These are phyloP conservation scores for Cutaneotrichosporon mucoides DNA, from an alignment of 1,284 basidiomycete species.

Conservation along the genomic window DNA sequence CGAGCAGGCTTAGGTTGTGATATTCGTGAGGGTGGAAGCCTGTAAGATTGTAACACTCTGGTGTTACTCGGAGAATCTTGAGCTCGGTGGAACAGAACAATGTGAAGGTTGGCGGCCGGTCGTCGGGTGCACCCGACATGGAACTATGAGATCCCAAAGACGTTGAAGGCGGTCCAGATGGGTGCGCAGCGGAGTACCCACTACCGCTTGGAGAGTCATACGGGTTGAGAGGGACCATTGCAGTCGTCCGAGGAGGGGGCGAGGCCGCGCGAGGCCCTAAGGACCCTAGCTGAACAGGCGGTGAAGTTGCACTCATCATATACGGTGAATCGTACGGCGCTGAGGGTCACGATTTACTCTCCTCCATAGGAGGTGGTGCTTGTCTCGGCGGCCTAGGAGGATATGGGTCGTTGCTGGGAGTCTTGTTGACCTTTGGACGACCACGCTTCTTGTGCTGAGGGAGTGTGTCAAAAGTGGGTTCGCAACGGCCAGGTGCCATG, in stretches of 20 bases:
- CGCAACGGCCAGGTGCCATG: no score
- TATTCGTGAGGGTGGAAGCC: slow-evolving; percentile 43
- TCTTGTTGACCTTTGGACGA: slow-evolving; percentile 40
- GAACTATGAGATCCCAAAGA: background rate
- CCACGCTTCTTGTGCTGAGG: slow-evolving; percentile 46
- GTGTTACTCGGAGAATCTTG: slow-evolving; percentile 35
- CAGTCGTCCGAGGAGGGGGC: slow-evolving; percentile 1
- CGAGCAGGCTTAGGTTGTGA: slow-evolving; percentile 34
- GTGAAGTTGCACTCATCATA: slow-evolving; percentile 8
- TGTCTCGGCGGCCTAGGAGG: slow-evolving; percentile 4
- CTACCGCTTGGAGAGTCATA: background rate
- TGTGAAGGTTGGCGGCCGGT: slow-evolving; percentile 22
- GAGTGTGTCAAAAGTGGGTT: background rate
- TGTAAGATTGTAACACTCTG: slow-evolving; percentile 27
- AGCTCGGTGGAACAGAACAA: slow-evolving; percentile 42
- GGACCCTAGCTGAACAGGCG: background rate
- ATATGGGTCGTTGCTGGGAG: slow-evolving; percentile 31
- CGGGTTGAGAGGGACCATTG: background rate
- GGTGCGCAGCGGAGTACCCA: background rate
- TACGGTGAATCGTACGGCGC: slow-evolving; percentile 24
- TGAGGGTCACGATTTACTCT: slow-evolving; percentile 26
- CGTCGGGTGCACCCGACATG: background rate
- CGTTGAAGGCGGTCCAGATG: background rate
- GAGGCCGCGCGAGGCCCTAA: slow-evolving; percentile 5
- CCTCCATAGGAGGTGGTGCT: background rate